Base-by-base conservation (phyloP, 176 grass and related monocot genomes). In the Carex kokanica region DNA sequence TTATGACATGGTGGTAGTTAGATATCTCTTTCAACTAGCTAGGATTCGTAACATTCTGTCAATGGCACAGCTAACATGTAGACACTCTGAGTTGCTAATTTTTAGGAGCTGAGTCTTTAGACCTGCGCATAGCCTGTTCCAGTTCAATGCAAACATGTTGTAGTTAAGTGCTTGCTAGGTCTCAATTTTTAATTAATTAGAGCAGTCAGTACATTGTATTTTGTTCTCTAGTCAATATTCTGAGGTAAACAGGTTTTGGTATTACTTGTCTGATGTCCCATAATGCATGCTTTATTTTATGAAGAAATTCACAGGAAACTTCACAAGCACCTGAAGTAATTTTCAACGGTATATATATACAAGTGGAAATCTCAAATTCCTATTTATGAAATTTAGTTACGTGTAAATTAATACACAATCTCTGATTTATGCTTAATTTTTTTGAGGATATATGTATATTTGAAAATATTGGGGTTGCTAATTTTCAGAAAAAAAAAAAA, bases 21-120 rank as follows among this genome's bases (percentile, higher is more conserved):
- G 66, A 85, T 85, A 75, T 85, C 83, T 85, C 83, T 77, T 75
- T 85, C 83, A 85, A 73, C 56, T 74, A 77, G 70, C 67, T 58
- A 60, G 38, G 31, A 56, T 83, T 54, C 18, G n/a, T 83, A 62
- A 72, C 74, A 59, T 60, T 16, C 67, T 74, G 67, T 53, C 82
- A 74, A 71, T 69, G 63, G 32, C 67, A 61, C 47, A 84, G 82
- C 82, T 57, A 84, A 82, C 61, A 27, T 31, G 40, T 67, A 82
- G 80, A 41, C 62, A 82, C 60, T 82, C 13, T 82, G 59, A 82
- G 59, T 82, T 82, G 80, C 80, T 63, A 81, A 65, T 60, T 63
- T 81, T 81, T 60, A 82, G 62, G 66, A 41, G 38, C 61, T 82
- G 60, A 82, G 14, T 2, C 2, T 65, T 82, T 82, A 82, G 80